Evolutionary conservation across 2,329 filamentous ascomycete genomes (phyloP), one percentile per base, ranked within the genome.

Genomic region (Pyrenochaeta sp.): DNA sequence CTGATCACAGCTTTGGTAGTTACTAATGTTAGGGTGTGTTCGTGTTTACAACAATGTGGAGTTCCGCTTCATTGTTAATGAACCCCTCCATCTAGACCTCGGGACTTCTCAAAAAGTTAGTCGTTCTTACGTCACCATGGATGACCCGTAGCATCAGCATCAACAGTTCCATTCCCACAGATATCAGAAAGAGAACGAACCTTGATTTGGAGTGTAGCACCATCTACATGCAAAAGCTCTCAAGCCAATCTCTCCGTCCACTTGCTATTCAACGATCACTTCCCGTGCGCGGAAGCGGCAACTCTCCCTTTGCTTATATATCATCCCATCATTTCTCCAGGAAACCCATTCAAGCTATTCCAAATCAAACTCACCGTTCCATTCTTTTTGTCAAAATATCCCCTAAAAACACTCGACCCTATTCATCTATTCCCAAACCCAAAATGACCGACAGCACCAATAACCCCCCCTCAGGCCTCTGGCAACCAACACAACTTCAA

Each of bases 401-500:
- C 23, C n/a, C 21, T n/a, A 22, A 18, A 15, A 13, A 41, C 14
- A 35, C 22, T 15, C 45, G 51, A 1, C 27, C 10, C 28, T 39
- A 43, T 11, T 44, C 45, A 9, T 38, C 40, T 15, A 53, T 55
- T 9, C 14, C 37, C 34, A 58, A 61, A 14, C 29, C 38, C 24
- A 69, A 44, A 39, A 72, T 74, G 71, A 74, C 68, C 18, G 75
- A 76, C 37, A 65, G 74, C 24, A 74, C 73, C 6, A 65, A 70
- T 39, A 63, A 71, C 29, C 77, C 77, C 3, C 66, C 79, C 4
- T 69, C 69, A 15, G 79, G 79, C 20, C 67, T 81, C 1, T 81
- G 77, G 74, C 76, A 76, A 53, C 77, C 78, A 1, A 76, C 72
- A 1, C 76, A 77, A 41, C 69, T 81, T 7, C 69, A 78, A 41